Base-by-base conservation (phyloP, 768 basidiomycete species). In the Pleurotus pulmonarius region DNA sequence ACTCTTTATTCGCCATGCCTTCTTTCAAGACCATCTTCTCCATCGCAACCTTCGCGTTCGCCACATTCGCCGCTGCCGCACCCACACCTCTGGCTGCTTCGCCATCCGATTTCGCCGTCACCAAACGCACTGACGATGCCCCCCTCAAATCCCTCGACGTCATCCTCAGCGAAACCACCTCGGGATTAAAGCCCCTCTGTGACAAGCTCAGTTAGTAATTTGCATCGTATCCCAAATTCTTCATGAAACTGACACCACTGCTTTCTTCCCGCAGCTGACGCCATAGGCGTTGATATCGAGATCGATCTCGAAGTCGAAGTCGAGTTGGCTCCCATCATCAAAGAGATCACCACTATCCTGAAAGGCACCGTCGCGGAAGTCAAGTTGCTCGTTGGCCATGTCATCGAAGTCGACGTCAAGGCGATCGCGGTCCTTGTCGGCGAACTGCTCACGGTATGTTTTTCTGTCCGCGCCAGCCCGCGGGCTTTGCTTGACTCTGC, bases 1-100 rank as follows among this genome's bases (percentile, higher is more conserved):
- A 63, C 64, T 56, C 25, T 65, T 60, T 3, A 60, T 63, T 38
- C 56, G 37, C 44, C 59, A 69, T 69, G 68, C 61, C 59, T 58
- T 62, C 56, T 47, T 64, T 67, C 63, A 60, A 56, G 49, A 53
- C 62, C 12, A 44, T 68, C 51, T 49, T 67, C 49, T 26, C 63
- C 58, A 24, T 68, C 57, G 55, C 62, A 47, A 60, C 66, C 46
- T 8, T 65, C 16, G 63, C 63, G 18, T 63, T 57, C 59, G 63
- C 67, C 29, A 55, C 57, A 7, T 48, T 63, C 60, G 26, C 58
- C 13, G 55, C 60, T 22, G 54, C 63, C 39, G 61, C 60, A 3
- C 61, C 63, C 44, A 20, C 43, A 15, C 16, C 46, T 22, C 29
- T 11, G 29, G 48, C 48, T 15, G 39, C 51, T 22, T 39, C 51